A percentile compares a stretch with the other conserved stretches of the same genome.
phyloP scores from a whole-genome alignment of 202 grass and related monocot species.

The Bolboschoenoplectus hybrid region DNA sequence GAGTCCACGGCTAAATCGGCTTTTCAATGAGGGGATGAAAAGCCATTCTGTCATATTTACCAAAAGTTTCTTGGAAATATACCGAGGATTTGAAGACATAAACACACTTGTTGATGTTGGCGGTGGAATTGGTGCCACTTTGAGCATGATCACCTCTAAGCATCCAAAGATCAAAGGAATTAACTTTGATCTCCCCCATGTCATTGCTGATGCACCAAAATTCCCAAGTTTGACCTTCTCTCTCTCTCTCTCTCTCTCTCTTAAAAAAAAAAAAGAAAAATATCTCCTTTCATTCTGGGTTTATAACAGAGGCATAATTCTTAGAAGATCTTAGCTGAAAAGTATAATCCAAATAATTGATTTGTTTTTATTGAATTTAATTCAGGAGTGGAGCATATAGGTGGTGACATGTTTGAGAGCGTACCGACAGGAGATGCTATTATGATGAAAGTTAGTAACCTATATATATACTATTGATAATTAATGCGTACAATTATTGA shows the following conservation, averaged over 20 bases:
- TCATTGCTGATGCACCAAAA: constrained; percentile 47
- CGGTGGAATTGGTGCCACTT: constrained; percentile 49
- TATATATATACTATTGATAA: neutral
- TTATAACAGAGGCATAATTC: neutral
- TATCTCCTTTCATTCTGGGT: neutral
- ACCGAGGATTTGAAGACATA: constrained; percentile 42
- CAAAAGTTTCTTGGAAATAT: constrained; percentile 46
- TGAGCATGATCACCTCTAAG: constrained; percentile 48
- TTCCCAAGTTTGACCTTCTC: constrained; percentile 27
- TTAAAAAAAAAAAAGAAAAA: neutral
- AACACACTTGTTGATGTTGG: constrained; percentile 54
- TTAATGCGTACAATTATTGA: neutral
- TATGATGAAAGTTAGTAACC: constrained; percentile 43
- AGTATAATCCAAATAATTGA: neutral
- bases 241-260: neutral
- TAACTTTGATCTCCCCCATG: constrained; percentile 56
- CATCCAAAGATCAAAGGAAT: constrained; percentile 45
- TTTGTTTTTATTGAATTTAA: neutral
- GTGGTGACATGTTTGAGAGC: constrained; percentile 44
- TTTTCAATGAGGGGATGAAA: constrained; percentile 57
- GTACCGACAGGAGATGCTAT: constrained; percentile 45
- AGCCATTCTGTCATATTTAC: constrained; percentile 49
- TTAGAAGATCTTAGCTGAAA: neutral
- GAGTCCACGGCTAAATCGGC: constrained; percentile 32
- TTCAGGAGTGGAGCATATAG: constrained; percentile 47